Evolutionary conservation across 2,329 filamentous ascomycete species (phyloP).

Genomic region (Alternaria brassicicola): DNA sequence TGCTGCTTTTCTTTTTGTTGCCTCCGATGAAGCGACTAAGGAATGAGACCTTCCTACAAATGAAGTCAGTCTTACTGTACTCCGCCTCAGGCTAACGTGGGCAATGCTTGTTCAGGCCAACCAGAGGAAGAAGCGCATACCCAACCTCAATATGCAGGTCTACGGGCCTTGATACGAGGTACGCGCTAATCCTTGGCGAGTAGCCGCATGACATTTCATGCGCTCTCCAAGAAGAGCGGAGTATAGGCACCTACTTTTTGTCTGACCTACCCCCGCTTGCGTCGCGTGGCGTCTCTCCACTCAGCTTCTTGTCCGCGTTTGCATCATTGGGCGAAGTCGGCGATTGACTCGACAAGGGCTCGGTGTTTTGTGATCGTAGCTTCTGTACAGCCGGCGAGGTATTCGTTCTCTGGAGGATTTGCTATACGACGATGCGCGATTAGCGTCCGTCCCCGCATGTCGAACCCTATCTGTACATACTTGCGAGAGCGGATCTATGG

Average conservation of each 20-base stretch:
- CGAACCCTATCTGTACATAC: slow-evolving; percentile 53
- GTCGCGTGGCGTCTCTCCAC: slow-evolving; percentile 34
- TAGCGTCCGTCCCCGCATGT: slow-evolving; percentile 14
- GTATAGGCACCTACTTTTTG: slow-evolving; percentile 45
- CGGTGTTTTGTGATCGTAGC: slow-evolving; percentile 57
- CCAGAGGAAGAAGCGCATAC: background rate
- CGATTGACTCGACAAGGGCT: slow-evolving; percentile 36
- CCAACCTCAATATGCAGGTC: slow-evolving; percentile 3
- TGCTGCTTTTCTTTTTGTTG: slow-evolving; percentile 73
- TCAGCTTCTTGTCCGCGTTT: slow-evolving; percentile 49
- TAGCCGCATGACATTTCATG: background rate
- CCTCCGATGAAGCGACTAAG: slow-evolving; percentile 81
- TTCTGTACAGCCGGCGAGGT: slow-evolving; percentile 65
- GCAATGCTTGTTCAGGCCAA: slow-evolving; percentile 20
- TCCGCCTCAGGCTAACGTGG: slow-evolving; percentile 41
- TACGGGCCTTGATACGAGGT: background rate
- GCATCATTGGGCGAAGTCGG: slow-evolving; percentile 57
- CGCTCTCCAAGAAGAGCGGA: slow-evolving; percentile 1
- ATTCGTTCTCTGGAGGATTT: slow-evolving; percentile 69
- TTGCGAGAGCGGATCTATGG: slow-evolving; percentile 71
- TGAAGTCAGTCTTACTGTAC: slow-evolving; percentile 25
- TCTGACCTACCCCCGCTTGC: slow-evolving; percentile 35
- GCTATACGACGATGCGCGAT: slow-evolving; percentile 43
- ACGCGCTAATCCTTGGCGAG: slow-evolving; percentile 1
- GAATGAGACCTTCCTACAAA: slow-evolving; percentile 81